Percentiles rank a stretch among this genome's conserved stretches.
phyloP scores from a whole-genome alignment of 129 eudicot species.

The Flaveria linearis region DNA sequence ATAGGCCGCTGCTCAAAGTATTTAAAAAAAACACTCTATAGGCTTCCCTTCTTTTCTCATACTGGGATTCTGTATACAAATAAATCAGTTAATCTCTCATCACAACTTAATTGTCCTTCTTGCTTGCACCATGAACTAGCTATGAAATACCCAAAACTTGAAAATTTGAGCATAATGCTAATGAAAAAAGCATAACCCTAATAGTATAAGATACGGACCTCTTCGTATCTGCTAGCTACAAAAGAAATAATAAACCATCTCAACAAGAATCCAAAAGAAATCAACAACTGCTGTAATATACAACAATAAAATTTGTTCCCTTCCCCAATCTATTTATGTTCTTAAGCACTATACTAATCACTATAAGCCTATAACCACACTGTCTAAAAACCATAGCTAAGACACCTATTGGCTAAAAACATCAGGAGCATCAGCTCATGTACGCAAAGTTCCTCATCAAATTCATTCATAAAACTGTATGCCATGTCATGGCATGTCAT shows the following conservation, averaged over 20 bases:
- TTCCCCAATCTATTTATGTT: slow-evolving; percentile 12
- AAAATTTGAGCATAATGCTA: too few relatives aligned
- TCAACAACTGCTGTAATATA: background rate
- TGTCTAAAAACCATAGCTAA: background rate
- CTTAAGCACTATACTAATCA: background rate
- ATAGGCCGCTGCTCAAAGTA: background rate
- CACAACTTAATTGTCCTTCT: background rate
- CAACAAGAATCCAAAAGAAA: background rate
- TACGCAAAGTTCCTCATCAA: too few relatives aligned
- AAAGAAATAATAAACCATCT: background rate
- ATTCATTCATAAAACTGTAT: background rate
- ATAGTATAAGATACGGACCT: background rate
- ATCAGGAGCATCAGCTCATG: background rate
- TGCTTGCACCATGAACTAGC: background rate
- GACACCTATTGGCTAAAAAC: slow-evolving; percentile 11
- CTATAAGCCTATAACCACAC: background rate
- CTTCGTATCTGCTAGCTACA: background rate
- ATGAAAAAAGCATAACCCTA: background rate
- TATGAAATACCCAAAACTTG: background rate
- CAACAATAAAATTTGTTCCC: slow-evolving; percentile 3
- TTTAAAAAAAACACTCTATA: background rate
- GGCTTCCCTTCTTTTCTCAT: background rate
- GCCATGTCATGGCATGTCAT: background rate
- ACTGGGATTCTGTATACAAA: background rate
- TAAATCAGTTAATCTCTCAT: slow-evolving; percentile 3